These are phyloP conservation scores for Penicillium sp. DNA, from an alignment of 2,329 filamentous ascomycete genomes.

Conservation along the genomic window DNA sequence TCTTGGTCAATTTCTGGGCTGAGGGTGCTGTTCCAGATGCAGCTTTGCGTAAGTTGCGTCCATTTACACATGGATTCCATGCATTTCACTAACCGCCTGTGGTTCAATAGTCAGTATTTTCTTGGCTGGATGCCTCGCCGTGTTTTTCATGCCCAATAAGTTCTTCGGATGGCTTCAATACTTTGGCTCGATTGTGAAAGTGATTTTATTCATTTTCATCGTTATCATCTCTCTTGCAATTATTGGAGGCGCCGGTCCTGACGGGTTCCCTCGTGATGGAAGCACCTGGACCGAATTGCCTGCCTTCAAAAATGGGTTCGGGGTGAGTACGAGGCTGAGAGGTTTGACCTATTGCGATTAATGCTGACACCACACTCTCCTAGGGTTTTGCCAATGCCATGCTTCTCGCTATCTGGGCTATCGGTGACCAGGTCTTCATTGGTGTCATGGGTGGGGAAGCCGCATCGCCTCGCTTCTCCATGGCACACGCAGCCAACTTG, in stretches of 20 bases:
- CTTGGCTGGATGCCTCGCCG: constrained; percentile 14
- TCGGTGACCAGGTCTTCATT: constrained; percentile 35
- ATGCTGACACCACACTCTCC: too few species aligned
- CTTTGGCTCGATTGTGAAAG: constrained; percentile 37
- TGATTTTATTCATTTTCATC: constrained; percentile 38
- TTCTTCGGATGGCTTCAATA: constrained; percentile 40
- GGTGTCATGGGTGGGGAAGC: constrained; percentile 38
- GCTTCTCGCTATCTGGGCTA: constrained; percentile 30
- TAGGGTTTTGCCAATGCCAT: constrained; percentile 32
- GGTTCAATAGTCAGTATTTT: constrained; percentile 20
- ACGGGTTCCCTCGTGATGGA: constrained; percentile 31
- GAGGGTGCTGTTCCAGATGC: constrained; percentile 2
- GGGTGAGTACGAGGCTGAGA: background rate
- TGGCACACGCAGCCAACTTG: constrained; percentile 29
- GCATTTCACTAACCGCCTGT: too few species aligned
- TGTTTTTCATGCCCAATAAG: constrained; percentile 30
- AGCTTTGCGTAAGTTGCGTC: background rate
- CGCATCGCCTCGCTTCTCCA: constrained; percentile 33
- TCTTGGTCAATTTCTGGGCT: constrained; percentile 26
- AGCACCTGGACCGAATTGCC: constrained; percentile 33
- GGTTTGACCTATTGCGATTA: too few species aligned
- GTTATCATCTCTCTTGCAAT: constrained; percentile 38
- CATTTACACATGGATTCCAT: too few species aligned
- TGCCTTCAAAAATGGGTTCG: constrained; percentile 36
- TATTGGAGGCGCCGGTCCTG: constrained; percentile 40